phyloP scores from a whole-genome alignment of 257 asterid species.

The Lantana camara region DNA sequence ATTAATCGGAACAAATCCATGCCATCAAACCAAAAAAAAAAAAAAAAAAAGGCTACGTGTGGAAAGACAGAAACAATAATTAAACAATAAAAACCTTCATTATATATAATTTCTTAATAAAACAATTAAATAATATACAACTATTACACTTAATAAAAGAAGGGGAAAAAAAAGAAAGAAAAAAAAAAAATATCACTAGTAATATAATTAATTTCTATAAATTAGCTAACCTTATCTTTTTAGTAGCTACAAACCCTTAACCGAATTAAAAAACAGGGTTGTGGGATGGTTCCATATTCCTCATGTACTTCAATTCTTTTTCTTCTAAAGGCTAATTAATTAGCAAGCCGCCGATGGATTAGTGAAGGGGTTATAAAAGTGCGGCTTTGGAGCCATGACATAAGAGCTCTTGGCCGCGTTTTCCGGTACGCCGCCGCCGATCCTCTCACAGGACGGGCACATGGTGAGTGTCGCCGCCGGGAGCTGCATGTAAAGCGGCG shows the following conservation, averaged over 20 bases:
- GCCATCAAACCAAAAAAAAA: too few species aligned
- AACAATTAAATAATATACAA: conserved; percentile 41
- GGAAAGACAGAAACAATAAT: conserved; percentile 7
- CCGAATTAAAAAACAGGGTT: conserved; percentile 52
- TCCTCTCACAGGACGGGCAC: conserved; percentile 86
- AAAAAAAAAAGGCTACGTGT: conserved; percentile 8
- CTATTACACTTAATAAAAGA: conserved; percentile 21
- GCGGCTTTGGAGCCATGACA: conserved; percentile 58
- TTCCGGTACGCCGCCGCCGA: conserved; percentile 43
- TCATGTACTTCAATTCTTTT: background rate
- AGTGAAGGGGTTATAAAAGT: conserved; percentile 57
- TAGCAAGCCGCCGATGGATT: conserved; percentile 68
- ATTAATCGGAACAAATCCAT: conserved; percentile 26
- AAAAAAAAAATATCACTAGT: conserved; percentile 37
- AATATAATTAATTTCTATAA: conserved; percentile 31
- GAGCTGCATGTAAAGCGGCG: conserved; percentile 79
- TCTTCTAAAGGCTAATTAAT: background rate
- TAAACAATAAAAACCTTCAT: conserved; percentile 40
- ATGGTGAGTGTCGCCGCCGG: conserved; percentile 85
- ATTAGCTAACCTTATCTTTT: conserved; percentile 24
- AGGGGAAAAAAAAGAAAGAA: background rate
- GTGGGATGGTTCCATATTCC: conserved; percentile 28
- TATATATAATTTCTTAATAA: conserved; percentile 26
- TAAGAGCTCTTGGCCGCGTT: conserved; percentile 48
- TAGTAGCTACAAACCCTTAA: conserved; percentile 40